phyloP scores from a whole-genome alignment of 2,329 filamentous ascomycete species.

The Hortaea werneckii region DNA sequence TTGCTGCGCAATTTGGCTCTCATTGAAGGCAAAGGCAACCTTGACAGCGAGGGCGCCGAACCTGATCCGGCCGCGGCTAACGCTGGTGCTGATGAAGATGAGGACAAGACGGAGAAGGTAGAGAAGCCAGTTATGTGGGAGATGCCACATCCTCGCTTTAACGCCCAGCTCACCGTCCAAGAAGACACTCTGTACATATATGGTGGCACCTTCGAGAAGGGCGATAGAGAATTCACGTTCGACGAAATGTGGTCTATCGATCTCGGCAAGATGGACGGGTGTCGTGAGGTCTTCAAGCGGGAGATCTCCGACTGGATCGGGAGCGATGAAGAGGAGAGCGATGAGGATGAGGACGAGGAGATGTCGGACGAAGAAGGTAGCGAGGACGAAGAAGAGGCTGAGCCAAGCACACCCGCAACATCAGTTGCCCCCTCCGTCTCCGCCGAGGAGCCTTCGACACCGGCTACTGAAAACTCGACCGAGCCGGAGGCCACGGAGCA shows the following conservation, averaged over 20 bases:
- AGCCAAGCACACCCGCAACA: conserved; percentile 18
- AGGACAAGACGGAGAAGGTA: conserved; percentile 43
- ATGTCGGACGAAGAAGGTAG: conserved; percentile 5
- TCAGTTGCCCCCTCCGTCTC: conserved; percentile 4
- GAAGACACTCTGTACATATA: conserved; percentile 90
- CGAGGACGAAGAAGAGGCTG: conserved; percentile 1
- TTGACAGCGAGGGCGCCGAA: conserved; percentile 37
- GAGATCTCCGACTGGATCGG: conserved; percentile 77
- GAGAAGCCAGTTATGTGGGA: conserved; percentile 59
- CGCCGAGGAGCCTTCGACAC: conserved; percentile 3
- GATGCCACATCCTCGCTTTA: conserved; percentile 83
- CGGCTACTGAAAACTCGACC: conserved; percentile 11
- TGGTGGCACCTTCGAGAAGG: conserved; percentile 90
- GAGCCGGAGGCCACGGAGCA: conserved; percentile 12
- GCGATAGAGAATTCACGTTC: conserved; percentile 89
- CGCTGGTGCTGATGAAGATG: conserved; percentile 32
- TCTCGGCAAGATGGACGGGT: conserved; percentile 87
- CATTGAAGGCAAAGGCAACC: conserved; percentile 62
- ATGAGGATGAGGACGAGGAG: conserved; percentile 39
- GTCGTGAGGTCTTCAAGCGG: conserved; percentile 79
- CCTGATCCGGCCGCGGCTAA: conserved; percentile 14
- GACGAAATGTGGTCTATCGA: conserved; percentile 91
- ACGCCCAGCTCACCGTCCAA: conserved; percentile 80
- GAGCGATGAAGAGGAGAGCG: conserved; percentile 34
- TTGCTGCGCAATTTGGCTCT: conserved; percentile 77